Conservation (phyloP, 2,329 filamentous ascomycete genomes). For the Aspergillus piperis region DNA sequence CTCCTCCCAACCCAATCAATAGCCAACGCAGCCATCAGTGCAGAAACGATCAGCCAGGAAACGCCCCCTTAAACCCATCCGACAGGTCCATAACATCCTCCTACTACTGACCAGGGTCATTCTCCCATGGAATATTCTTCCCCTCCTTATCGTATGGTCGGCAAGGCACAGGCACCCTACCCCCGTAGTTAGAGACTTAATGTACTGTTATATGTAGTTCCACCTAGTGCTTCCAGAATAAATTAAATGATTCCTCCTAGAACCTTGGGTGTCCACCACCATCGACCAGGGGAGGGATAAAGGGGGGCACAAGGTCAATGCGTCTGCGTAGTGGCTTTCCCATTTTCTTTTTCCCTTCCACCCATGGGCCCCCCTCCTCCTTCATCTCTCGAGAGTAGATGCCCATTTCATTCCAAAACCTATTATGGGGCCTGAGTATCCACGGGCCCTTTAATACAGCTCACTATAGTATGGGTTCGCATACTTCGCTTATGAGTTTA, state of each 20-base stretch:
- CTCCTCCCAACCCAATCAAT: not conserved
- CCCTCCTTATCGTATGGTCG: conserved; percentile 3
- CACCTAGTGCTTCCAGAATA: not conserved
- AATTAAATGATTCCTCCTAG: not conserved
- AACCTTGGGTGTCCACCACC: not conserved
- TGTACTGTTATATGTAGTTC: not conserved
- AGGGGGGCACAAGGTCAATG: not conserved
- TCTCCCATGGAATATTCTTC: not conserved
- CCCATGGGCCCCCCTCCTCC: not conserved
- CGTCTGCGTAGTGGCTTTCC: not conserved
- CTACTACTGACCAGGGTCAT: not conserved
- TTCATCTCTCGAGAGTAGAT: not conserved
- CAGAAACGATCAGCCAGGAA: not conserved
- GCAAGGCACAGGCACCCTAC: not conserved
- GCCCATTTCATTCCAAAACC: too few species aligned
- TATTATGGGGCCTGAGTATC: too few species aligned
- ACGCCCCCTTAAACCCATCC: not conserved
- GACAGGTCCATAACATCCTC: not conserved
- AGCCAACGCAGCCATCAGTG: not conserved
- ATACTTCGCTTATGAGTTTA: too few species aligned
- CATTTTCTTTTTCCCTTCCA: not conserved
- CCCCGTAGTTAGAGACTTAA: not conserved
- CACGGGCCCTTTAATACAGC: too few species aligned
- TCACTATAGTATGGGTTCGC: too few species aligned
- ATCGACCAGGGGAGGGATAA: not conserved